Conservation (phyloP, 2,329 filamentous ascomycete genomes). For the Sarocladiaceae sp. region DNA sequence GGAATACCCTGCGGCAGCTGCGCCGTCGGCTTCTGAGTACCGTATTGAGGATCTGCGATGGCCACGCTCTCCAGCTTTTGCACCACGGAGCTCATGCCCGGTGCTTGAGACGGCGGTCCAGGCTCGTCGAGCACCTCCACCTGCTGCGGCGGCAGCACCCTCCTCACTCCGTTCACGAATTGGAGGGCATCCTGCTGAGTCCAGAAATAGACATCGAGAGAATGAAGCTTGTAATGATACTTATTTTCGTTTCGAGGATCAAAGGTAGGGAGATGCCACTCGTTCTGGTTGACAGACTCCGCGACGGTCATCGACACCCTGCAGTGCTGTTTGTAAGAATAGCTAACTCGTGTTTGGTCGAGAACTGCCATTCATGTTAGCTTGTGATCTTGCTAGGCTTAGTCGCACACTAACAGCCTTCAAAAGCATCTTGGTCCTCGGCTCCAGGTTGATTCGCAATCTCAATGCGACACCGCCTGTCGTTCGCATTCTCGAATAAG, state of each 20-base stretch:
- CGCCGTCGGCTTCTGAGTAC: slow-evolving; percentile 17
- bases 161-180: slow-evolving; percentile 62
- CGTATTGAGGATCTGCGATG: slow-evolving; percentile 52
- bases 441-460: slow-evolving; percentile 69
- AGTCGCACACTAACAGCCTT: slow-evolving; percentile 55
- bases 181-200: slow-evolving; percentile 63
- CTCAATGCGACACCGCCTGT: slow-evolving; percentile 64
- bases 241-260: slow-evolving; percentile 69
- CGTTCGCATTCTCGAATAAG: slow-evolving; percentile 65
- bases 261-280: slow-evolving; percentile 72
- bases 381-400: not conserved
- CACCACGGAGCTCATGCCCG: slow-evolving; percentile 61
- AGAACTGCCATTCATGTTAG: slow-evolving; percentile 44
- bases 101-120: slow-evolving; percentile 36
- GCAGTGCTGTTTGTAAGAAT: slow-evolving; percentile 69
- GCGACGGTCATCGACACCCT: slow-evolving; percentile 63
- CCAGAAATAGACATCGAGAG: slow-evolving; percentile 75
- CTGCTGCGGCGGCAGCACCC: slow-evolving; percentile 55
- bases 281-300: slow-evolving; percentile 41
- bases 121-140: slow-evolving; percentile 62
- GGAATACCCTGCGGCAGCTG: slow-evolving; percentile 15
- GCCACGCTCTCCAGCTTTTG: slow-evolving; percentile 67
- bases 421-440: slow-evolving; percentile 72
- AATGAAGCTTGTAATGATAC: slow-evolving; percentile 73
- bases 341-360: slow-evolving; percentile 57